Base-by-base conservation (phyloP, 2,329 filamentous ascomycete genomes). In the Penicillium sp. region DNA sequence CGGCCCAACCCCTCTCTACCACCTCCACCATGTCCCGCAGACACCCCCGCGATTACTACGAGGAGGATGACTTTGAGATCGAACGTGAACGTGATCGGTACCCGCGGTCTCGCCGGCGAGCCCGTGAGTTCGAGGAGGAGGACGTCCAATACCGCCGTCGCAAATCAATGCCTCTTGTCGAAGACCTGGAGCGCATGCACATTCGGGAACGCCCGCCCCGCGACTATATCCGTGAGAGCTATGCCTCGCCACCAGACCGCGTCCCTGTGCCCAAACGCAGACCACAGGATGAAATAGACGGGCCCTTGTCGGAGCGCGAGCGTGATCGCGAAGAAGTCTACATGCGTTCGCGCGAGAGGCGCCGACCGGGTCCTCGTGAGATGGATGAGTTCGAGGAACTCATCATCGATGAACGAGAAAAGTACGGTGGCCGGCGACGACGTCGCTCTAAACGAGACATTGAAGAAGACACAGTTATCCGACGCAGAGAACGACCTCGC, bases 161-260 rank as follows among this genome's bases (percentile, higher is more conserved):
- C 23, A 52, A 54, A 29, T 58, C 60, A 61, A 74, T 53, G 64
- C 76, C 57, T 57, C 70, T 52, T 44, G 76, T 64, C 64, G 79
- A 60, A 58, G 63, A 65, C 24, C 60, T 66, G n/a, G 66, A 68
- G 29, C 64, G 67, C 13, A 57, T 69, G 42, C 69, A 71, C 16
- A 60, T 71, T 9, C 68, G 70, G 31, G 70, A 71, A 13, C 58
- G 57, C 6, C 53, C 59, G 8, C 57, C 55, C 8, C 64, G 66
- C 16, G 67, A 69, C 20, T 64, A 69, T 37, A 47, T 69, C 23
- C 59, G 58, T 44, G 65, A 69, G 41, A 60, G 63, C 41, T 63
- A 64, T 51, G 56, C 58, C 8, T 59, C 58, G 7, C 63, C 58
- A 23, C 54, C 61, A 16, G 56, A 55, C 16, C 63, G 62, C 16